Percentiles rank a stretch among this genome's conserved stretches.
phyloP scores from a whole-genome alignment of 495 filamentous ascomycete genomes.

The Penicillium coffeae region DNA sequence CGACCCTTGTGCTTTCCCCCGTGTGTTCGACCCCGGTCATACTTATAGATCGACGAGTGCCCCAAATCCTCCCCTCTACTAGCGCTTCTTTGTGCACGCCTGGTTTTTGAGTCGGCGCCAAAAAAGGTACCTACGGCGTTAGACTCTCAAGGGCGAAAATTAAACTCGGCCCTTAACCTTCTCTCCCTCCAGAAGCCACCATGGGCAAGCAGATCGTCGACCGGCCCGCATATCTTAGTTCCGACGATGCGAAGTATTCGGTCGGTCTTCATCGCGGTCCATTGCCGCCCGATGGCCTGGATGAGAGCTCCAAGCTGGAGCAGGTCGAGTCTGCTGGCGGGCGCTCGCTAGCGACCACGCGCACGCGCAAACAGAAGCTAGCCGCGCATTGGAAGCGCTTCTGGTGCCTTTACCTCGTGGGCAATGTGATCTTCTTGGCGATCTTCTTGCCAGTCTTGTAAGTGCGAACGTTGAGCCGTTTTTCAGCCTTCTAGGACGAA shows the following conservation, averaged over 20 bases:
- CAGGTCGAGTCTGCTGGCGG: conserved; percentile 29
- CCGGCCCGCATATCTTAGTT: conserved; percentile 25
- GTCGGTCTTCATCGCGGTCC: conserved; percentile 37
- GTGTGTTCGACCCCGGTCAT: neutral
- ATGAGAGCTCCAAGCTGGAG: conserved; percentile 22
- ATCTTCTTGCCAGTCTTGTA: conserved; percentile 42
- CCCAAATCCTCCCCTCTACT: neutral
- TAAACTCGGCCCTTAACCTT: neutral
- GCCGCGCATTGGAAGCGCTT: conserved; percentile 39
- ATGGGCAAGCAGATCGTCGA: conserved; percentile 25
- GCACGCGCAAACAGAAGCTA: conserved; percentile 24
- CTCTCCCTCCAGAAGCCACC: conserved; percentile 4
- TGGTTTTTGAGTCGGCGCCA: no score
- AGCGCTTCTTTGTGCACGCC: neutral
- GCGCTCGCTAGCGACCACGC: conserved; percentile 25
- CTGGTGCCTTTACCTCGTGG: conserved; percentile 34
- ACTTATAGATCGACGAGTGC: neutral
- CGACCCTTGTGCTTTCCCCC: neutral
- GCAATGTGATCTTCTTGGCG: conserved; percentile 24
- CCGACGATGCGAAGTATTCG: conserved; percentile 31
- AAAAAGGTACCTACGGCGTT: no score
- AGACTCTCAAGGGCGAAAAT: neutral
- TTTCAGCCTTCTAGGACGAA: no score
- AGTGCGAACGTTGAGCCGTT: conserved; percentile 6
- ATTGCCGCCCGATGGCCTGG: conserved; percentile 11